A percentile compares a stretch with the other conserved stretches of the same genome.
Evolutionary conservation across 2,329 filamentous ascomycete genomes (phyloP).

Genomic region (Trichoderma sp.): DNA sequence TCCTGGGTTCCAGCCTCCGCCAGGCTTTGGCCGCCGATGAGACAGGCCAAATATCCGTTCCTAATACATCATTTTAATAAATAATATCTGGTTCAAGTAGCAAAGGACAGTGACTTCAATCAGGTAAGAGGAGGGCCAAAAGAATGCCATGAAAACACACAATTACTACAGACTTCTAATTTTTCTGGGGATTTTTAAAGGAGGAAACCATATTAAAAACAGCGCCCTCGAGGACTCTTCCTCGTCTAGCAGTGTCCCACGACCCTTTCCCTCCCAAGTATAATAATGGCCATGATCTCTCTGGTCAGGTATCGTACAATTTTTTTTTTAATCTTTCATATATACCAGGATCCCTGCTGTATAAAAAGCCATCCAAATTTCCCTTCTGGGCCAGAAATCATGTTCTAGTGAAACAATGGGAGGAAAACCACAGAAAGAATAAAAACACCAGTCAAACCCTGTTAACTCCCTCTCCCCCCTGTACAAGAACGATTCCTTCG

Average conservation of each 20-base stretch:
- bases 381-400: background rate
- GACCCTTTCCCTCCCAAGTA: background rate
- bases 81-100: background rate
- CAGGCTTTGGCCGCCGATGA: slow-evolving; percentile 42
- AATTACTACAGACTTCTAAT: slow-evolving; percentile 10
- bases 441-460: slow-evolving; percentile 23
- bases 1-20: slow-evolving; percentile 47
- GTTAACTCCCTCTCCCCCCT: slow-evolving; percentile 9
- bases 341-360: slow-evolving; percentile 19
- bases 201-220: background rate
- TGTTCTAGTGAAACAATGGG: slow-evolving; percentile 6
- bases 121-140: slow-evolving; percentile 11
- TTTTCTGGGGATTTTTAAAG: background rate
- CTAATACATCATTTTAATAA: background rate
- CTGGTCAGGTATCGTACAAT: slow-evolving; percentile 30
- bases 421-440: slow-evolving; percentile 6
- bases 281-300: slow-evolving; percentile 20
- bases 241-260: slow-evolving; percentile 5
- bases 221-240: slow-evolving; percentile 11
- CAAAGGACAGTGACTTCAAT: background rate
- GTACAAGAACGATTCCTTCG: slow-evolving; percentile 3
- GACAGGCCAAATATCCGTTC: background rate
- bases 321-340: slow-evolving; percentile 15
- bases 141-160: background rate
- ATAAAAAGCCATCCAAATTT: slow-evolving; percentile 17